A percentile compares a stretch with the other conserved stretches of the same genome.
Evolutionary conservation across 192 early-diverging fungal genomes (phyloP).

Genomic region (Umbelopsis vinacea): DNA sequence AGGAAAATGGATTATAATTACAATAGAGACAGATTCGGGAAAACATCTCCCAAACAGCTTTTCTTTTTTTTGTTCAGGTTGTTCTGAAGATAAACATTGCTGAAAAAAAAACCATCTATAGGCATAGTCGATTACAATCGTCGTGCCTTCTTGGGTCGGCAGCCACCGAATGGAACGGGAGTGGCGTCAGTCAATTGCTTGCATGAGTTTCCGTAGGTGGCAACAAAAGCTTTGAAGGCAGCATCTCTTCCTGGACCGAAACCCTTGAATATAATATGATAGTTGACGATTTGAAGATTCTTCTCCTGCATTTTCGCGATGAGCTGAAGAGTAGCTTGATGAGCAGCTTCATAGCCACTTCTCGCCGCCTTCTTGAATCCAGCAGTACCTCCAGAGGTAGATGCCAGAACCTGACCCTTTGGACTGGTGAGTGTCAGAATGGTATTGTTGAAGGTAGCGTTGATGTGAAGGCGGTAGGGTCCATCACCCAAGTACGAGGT

Average conservation of each 20-base stretch:
- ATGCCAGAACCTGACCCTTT: conserved; percentile 70
- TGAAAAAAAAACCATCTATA: background rate
- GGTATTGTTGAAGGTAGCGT: conserved; percentile 83
- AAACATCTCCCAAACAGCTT: too few species aligned
- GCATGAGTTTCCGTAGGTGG: conserved; percentile 73
- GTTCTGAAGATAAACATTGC: too few species aligned
- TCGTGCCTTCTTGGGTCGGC: conserved; percentile 86
- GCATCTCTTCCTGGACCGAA: conserved; percentile 93
- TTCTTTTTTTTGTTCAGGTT: too few species aligned
- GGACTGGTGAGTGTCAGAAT: conserved; percentile 78
- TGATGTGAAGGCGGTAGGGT: conserved; percentile 57
- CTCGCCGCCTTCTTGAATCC: conserved; percentile 90
- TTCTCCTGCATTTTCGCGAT: conserved; percentile 70
- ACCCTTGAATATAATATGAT: conserved; percentile 86
- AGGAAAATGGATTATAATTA: conserved; percentile 19
- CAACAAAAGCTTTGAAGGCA: conserved; percentile 82
- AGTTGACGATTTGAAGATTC: conserved; percentile 60
- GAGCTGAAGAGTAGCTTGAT: conserved; percentile 81
- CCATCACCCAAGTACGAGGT: conserved; percentile 16
- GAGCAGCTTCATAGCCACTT: conserved; percentile 89
- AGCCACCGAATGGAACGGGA: conserved; percentile 90
- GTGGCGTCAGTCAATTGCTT: conserved; percentile 84
- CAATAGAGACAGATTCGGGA: conserved; percentile 1
- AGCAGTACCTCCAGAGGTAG: conserved; percentile 77
- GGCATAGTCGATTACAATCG: conserved; percentile 66